phyloP scores from a whole-genome alignment of 2,329 filamentous ascomycete genomes.

The Leptographium wingfieldii region DNA sequence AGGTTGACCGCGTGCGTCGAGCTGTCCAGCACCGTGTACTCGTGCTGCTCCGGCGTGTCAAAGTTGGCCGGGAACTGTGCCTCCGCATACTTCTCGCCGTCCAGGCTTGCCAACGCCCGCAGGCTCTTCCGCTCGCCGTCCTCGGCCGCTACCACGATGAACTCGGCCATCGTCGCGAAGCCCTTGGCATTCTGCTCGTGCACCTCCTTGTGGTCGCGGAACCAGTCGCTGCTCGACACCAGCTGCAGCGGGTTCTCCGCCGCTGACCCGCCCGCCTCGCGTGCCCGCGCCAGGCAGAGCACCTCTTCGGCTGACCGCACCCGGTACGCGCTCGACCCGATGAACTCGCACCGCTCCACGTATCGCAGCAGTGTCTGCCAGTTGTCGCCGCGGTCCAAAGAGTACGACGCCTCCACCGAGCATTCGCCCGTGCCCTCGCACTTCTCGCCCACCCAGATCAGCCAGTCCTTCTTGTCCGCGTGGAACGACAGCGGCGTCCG shows the following conservation, averaged over 20 bases:
- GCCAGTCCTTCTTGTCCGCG: slow-evolving; percentile 72
- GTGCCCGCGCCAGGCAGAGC: slow-evolving; percentile 48
- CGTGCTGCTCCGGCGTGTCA: slow-evolving; percentile 60
- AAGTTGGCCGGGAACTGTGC: slow-evolving; percentile 83
- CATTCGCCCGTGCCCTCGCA: slow-evolving; percentile 51
- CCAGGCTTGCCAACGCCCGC: slow-evolving; percentile 69
- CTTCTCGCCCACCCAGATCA: slow-evolving; percentile 76
- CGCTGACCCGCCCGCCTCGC: slow-evolving; percentile 31
- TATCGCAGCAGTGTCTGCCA: slow-evolving; percentile 68
- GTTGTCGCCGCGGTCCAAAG: slow-evolving; percentile 63
- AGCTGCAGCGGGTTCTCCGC: slow-evolving; percentile 58
- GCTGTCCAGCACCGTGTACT: slow-evolving; percentile 89
- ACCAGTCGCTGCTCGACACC: slow-evolving; percentile 68
- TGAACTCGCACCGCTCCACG: slow-evolving; percentile 77
- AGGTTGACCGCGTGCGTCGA: slow-evolving; percentile 90
- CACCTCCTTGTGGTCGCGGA: slow-evolving; percentile 47
- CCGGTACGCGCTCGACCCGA: slow-evolving; percentile 48
- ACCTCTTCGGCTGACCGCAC: slow-evolving; percentile 42
- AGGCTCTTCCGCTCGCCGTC: slow-evolving; percentile 57
- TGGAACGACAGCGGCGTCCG: slow-evolving; percentile 60
- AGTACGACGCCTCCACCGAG: slow-evolving; percentile 62
- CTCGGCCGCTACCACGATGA: slow-evolving; percentile 76
- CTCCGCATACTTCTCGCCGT: slow-evolving; percentile 69
- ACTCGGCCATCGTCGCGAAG: slow-evolving; percentile 93
- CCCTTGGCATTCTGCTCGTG: slow-evolving; percentile 61